Evolutionary conservation across 2,329 filamentous ascomycete species (phyloP).

Genomic region (Phyllosticta citrichinensis): DNA sequence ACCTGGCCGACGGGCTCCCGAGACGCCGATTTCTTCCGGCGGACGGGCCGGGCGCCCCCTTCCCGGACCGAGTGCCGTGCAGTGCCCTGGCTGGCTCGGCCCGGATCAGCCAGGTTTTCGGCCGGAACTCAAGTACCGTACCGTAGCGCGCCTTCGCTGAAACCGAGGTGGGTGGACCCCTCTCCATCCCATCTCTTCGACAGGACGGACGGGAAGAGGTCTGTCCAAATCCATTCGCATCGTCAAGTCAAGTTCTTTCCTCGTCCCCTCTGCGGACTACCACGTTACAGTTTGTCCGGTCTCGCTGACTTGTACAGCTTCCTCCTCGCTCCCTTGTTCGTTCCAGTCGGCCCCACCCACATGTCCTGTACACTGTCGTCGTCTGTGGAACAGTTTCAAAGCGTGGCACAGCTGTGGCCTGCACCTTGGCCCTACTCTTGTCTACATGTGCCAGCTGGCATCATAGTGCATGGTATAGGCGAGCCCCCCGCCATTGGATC

Average conservation of each 20-base stretch:
- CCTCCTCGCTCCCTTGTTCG: not conserved
- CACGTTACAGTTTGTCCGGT: not conserved
- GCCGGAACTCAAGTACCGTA: no score
- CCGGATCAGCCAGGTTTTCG: no score
- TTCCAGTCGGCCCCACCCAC: not conserved
- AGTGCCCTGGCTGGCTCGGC: no score
- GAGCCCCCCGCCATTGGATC: not conserved
- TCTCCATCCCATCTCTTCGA: not conserved
- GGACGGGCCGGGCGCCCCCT: no score
- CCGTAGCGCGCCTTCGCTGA: not conserved
- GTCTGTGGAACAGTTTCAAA: not conserved
- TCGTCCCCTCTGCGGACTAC: not conserved
- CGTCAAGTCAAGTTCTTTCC: not conserved
- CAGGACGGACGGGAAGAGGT: no score
- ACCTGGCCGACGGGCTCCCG: no score
- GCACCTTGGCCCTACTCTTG: not conserved
- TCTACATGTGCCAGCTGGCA: not conserved
- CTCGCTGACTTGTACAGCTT: not conserved
- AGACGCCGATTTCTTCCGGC: no score
- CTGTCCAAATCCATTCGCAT: no score
- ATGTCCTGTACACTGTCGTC: not conserved
- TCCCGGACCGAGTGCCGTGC: no score
- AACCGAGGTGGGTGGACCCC: no score
- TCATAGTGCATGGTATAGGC: not conserved
- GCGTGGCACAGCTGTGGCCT: not conserved